Evolutionary conservation across 2,329 filamentous ascomycete species (phyloP).

Genomic region (Cladosporium phlei): DNA sequence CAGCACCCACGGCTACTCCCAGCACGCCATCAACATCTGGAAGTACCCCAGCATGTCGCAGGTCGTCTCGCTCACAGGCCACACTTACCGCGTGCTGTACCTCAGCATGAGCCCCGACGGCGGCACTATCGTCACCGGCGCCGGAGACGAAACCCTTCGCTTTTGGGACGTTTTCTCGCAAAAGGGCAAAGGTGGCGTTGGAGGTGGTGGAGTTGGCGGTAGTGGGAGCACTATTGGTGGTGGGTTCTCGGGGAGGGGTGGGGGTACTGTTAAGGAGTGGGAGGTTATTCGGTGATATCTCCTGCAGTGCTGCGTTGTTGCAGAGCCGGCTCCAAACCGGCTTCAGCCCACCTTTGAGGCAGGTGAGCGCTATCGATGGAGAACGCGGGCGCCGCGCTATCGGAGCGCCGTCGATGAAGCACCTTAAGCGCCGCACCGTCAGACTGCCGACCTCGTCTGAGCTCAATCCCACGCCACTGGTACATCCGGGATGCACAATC

Average conservation of each 20-base stretch:
- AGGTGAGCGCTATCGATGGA: too few relatives aligned
- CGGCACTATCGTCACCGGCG: constrained; percentile 87
- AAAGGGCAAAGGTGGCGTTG: constrained; percentile 63
- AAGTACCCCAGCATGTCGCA: constrained; percentile 99
- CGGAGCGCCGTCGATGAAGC: too few relatives aligned
- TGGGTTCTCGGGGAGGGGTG: too few relatives aligned
- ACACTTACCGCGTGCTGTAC: constrained; percentile 94
- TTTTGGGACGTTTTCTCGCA: constrained; percentile 97
- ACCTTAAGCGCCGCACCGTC: too few relatives aligned
- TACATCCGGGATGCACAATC: too few relatives aligned
- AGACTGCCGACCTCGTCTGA: too few relatives aligned
- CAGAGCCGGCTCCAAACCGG: too few relatives aligned
- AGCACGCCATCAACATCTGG: constrained; percentile 99
- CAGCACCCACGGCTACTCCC: constrained; percentile 92
- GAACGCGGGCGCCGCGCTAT: too few relatives aligned
- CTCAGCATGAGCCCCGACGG: constrained; percentile 97
- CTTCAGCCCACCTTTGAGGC: too few relatives aligned
- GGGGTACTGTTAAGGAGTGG: constrained; percentile 12
- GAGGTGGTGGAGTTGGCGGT: constrained; percentile 62
- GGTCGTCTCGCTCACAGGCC: constrained; percentile 88
- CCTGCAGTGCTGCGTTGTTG: too few relatives aligned
- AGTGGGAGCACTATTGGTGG: too few relatives aligned
- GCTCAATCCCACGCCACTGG: too few relatives aligned
- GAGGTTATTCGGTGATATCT: constrained; percentile 5
- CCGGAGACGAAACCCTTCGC: constrained; percentile 88